Evolutionary conservation across 495 filamentous ascomycete species (phyloP).

Genomic region (Haplographium delicatum): DNA sequence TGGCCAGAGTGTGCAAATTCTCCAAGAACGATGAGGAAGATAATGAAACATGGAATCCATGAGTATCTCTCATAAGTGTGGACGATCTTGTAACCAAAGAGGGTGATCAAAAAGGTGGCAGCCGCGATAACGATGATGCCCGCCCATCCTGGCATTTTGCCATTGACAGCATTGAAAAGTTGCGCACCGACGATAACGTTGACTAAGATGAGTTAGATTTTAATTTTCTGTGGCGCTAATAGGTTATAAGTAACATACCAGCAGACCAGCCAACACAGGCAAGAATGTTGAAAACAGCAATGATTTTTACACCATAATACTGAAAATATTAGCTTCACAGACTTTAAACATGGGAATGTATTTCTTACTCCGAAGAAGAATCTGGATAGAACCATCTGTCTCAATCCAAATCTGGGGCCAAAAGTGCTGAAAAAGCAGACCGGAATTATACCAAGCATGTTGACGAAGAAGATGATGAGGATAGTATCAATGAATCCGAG

Average conservation of each 20-base stretch:
- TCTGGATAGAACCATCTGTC: slow-evolving; percentile 81
- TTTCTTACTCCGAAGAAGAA: slow-evolving; percentile 76
- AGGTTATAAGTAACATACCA: background rate
- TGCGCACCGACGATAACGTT: slow-evolving; percentile 83
- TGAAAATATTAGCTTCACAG: background rate
- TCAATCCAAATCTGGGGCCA: slow-evolving; percentile 69
- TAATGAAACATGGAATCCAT: slow-evolving; percentile 71
- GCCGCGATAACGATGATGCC: slow-evolving; percentile 74
- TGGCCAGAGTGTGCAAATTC: slow-evolving; percentile 69
- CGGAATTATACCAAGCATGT: slow-evolving; percentile 65
- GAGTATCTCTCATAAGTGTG: slow-evolving; percentile 75
- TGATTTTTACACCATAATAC: slow-evolving; percentile 31
- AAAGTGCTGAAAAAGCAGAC: slow-evolving; percentile 80
- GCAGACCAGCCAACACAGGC: slow-evolving; percentile 75
- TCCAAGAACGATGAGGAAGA: slow-evolving; percentile 73
- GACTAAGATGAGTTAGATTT: slow-evolving; percentile 29
- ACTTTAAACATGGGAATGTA: slow-evolving; percentile 14
- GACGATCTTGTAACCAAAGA: slow-evolving; percentile 79
- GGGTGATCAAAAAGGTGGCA: slow-evolving; percentile 63
- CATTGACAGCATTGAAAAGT: slow-evolving; percentile 71
- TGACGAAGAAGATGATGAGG: slow-evolving; percentile 73
- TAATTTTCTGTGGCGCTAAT: background rate
- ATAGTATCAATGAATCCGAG: slow-evolving; percentile 76
- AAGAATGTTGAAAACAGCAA: slow-evolving; percentile 70
- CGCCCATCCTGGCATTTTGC: slow-evolving; percentile 62